Evolutionary conservation across 441 rosid genomes (phyloP), one percentile per base, ranked within the genome.

Genomic region (Mallotus repandus): DNA sequence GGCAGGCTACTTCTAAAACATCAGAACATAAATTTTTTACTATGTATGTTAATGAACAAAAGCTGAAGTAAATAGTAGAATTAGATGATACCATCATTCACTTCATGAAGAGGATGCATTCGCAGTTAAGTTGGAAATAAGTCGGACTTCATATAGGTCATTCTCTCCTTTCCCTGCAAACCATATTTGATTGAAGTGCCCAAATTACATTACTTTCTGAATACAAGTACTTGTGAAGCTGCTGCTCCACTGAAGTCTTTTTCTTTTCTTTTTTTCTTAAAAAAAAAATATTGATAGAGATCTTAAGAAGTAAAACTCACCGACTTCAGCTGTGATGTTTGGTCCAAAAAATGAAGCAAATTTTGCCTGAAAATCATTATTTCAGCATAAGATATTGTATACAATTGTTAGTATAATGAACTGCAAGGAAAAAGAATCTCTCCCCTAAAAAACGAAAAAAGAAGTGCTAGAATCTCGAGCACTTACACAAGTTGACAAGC

Each of bases 261-360:
- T 32, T 52, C 3, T 14, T 16, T 11, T 41, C 9, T 48, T 38
- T 29, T 29, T 29, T 2, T 29, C 29, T 0, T n/a, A n/a, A n/a
- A n/a, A n/a, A n/a, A n/a, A 25, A 48, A 15, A 15, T 9, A 29
- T 9, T 38, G 7, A 45, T 45, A 7, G 5, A 66, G n/a, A 22
- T 48, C 32, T 8, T 32, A 25, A 45, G 52, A 53, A 1, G 35
- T 45, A 69, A 50, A 75, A 79, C 93, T 86, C 73, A 95, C 98
- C 89, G 3, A 91, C 79, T 89, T 89, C 97, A 76, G 97, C 95
- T 29, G 89, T 81, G 80, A 93, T 85, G 75, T 89, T 80, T 15
- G 98, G 97, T 80, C 97, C 98, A 77, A 95, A 95, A 83, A 95
- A 93, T 38, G 98, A 93, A 74, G 97, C 63, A 68, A 95, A 93